These are phyloP conservation scores for Apiospora marii DNA, from an alignment of 2,329 filamentous ascomycete genomes.

Conservation along the genomic window DNA sequence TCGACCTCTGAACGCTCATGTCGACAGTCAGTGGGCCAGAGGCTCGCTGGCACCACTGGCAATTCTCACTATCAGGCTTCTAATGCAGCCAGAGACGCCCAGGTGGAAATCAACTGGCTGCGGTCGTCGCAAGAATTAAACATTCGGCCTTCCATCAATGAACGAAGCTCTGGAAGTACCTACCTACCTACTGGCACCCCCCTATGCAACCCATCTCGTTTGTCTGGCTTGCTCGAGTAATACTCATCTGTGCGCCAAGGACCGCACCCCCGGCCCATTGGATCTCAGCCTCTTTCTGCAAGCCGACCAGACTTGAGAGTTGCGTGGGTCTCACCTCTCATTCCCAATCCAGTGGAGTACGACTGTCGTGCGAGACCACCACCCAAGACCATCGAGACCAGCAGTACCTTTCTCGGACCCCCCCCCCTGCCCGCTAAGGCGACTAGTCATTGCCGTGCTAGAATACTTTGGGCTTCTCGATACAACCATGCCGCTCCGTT, in stretches of 20 bases:
- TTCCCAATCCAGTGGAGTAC: slow-evolving; percentile 1
- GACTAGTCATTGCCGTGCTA: slow-evolving; percentile 17
- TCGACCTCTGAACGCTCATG: slow-evolving; percentile 25
- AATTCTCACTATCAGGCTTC: slow-evolving; percentile 32
- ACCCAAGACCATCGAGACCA: background rate
- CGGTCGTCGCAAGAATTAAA: background rate
- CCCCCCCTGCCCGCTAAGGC: background rate
- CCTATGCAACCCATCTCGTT: background rate
- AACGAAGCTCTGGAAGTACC: background rate
- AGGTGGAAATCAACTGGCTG: slow-evolving; percentile 8
- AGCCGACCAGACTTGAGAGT: background rate
- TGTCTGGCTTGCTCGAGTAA: slow-evolving; percentile 1
- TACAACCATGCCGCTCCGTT: slow-evolving; percentile 39
- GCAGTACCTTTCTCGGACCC: background rate
- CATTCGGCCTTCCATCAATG: background rate
- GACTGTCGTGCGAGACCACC: background rate
- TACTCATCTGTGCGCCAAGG: slow-evolving; percentile 11
- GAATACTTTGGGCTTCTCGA: slow-evolving; percentile 26
- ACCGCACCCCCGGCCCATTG: slow-evolving; percentile 11
- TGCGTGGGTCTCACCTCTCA: background rate
- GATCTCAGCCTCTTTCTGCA: slow-evolving; percentile 18
- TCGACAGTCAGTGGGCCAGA: slow-evolving; percentile 31
- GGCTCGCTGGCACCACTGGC: slow-evolving; percentile 13
- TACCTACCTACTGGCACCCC: background rate
- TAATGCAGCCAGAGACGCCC: slow-evolving; percentile 28